A percentile compares a stretch with the other conserved stretches of the same genome.
phyloP scores from a whole-genome alignment of 148 eudicot genomes.

The Fagopyrum homotropicum region DNA sequence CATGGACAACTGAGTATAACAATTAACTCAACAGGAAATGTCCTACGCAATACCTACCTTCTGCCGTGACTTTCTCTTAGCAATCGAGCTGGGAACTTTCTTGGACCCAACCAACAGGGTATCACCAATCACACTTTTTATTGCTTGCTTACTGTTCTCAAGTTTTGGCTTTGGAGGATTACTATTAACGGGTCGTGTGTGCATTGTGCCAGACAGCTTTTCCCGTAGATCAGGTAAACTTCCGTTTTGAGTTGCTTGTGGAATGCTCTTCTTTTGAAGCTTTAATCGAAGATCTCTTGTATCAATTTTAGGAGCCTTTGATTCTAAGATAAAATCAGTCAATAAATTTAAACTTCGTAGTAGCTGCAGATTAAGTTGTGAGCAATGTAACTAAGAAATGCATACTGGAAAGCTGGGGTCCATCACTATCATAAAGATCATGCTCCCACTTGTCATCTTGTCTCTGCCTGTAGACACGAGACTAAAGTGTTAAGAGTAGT shows the following conservation, averaged over 20 bases:
- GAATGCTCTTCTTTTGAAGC: conserved; percentile 52
- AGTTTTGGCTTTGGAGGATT: conserved; percentile 39
- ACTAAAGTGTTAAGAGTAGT: not conserved
- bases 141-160: conserved; percentile 50
- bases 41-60: conserved; percentile 29
- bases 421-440: conserved; percentile 47
- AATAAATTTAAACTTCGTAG: not conserved
- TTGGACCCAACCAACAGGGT: conserved; percentile 46
- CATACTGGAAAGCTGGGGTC: conserved; percentile 49
- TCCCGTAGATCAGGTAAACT: conserved; percentile 81
- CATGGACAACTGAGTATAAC: too few relatives aligned
- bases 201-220: conserved; percentile 66
- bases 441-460: conserved; percentile 93
- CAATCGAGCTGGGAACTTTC: conserved; percentile 23
- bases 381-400: conserved; percentile 7
- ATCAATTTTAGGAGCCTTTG: conserved; percentile 55
- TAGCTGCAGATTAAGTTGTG: not conserved
- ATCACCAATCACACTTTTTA: conserved; percentile 51
- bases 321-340: conserved; percentile 21
- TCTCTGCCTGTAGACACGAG: conserved; percentile 54
- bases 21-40: not conserved
- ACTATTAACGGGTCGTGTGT: conserved; percentile 30
- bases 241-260: conserved; percentile 10
- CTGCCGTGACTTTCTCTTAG: conserved; percentile 43
- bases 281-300: conserved; percentile 76